Evolutionary conservation across 805 yeast genomes (phyloP), one percentile per base, ranked within the genome.

Genomic region (Sugiyamaella qingdaonensis): DNA sequence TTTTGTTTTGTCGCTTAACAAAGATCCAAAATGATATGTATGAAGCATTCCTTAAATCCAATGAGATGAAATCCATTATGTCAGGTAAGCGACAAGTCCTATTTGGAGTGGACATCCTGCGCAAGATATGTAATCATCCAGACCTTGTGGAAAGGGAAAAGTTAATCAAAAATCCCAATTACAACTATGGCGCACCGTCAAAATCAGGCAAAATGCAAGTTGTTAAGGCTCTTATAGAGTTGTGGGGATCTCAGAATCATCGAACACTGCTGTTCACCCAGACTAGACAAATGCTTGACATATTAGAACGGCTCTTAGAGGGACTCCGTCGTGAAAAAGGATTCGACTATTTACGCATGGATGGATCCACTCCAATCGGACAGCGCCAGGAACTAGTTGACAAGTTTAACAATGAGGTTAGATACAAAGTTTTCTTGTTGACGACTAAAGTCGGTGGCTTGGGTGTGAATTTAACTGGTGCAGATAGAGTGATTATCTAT

Each of bases 391-490:
- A 68, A 10, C 74, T 94, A 53, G 97, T 94, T 13, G 97, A 91
- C 65, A 61, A 73, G 13, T 94, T 89, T 69, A 94, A 94, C 64
- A 75, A 72, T 13, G 82, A 84, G 57, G 73, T 76, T 0, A 64
- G 70, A 31, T 79, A 79, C 53, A 71, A 76, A 47, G 79, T 94
- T 1, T 94, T 94, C 66, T 68, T 94, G 19, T 72, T 94, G 36
- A 94, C 99, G 0, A 94, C 99, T 0, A 81, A 92, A 63, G 99
- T 94, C 5, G 99, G 99, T 18, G 99, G 99, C 0, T 72, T 94
- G 37, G 99, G 99, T 18, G 88, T 92, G 1, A 92, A 92, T 67
- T 68, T 92, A 45, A 92, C 97, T 0, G 98, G 98, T 2, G 98
- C 99, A 0, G 90, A 90, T 59, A 73, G 98, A 44, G 97, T 92